These are phyloP conservation scores for Annulohypoxylon maeteangense DNA, from an alignment of 495 filamentous ascomycete genomes.

Conservation along the genomic window DNA sequence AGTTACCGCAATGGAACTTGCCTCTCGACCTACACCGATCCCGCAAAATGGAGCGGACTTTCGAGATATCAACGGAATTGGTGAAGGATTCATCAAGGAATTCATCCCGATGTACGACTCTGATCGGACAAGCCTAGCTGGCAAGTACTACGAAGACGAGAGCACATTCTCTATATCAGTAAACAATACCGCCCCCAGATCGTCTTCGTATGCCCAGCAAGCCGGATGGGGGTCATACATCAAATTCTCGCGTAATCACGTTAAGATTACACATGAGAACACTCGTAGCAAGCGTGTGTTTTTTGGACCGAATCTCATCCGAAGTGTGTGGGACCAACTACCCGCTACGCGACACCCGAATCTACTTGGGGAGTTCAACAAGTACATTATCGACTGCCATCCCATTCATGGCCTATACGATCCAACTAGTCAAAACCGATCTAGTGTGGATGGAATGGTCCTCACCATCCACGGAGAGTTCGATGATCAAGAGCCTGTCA, in stretches of 20 bases:
- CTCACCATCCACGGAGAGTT: constrained; percentile 86
- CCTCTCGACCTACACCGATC: constrained; percentile 64
- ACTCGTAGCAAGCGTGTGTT: constrained; percentile 65
- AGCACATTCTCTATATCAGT: constrained; percentile 83
- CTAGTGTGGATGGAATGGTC: constrained; percentile 79
- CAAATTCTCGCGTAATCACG: constrained; percentile 82
- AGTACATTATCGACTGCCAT: constrained; percentile 87
- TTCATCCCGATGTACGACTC: constrained; percentile 82
- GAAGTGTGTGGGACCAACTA: constrained; percentile 71
- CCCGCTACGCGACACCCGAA: constrained; percentile 82
- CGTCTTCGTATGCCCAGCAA: constrained; percentile 58
- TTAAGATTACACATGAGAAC: constrained; percentile 72
- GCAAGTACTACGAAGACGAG: constrained; percentile 77
- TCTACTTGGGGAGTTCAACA: constrained; percentile 65
- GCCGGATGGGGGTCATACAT: constrained; percentile 77
- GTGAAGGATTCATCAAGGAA: constrained; percentile 75
- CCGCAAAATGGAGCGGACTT: constrained; percentile 76
- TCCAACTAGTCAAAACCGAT: constrained; percentile 68
- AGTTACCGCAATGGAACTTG: constrained; percentile 58
- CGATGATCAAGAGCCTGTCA: constrained; percentile 72
- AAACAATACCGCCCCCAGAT: constrained; percentile 66
- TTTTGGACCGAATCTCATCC: constrained; percentile 72
- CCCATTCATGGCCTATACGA: constrained; percentile 77
- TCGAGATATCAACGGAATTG: constrained; percentile 78
- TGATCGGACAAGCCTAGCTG: constrained; percentile 69